Base-by-base conservation (phyloP, 257 asterid species). In the Parsonsia alboflavescens region DNA sequence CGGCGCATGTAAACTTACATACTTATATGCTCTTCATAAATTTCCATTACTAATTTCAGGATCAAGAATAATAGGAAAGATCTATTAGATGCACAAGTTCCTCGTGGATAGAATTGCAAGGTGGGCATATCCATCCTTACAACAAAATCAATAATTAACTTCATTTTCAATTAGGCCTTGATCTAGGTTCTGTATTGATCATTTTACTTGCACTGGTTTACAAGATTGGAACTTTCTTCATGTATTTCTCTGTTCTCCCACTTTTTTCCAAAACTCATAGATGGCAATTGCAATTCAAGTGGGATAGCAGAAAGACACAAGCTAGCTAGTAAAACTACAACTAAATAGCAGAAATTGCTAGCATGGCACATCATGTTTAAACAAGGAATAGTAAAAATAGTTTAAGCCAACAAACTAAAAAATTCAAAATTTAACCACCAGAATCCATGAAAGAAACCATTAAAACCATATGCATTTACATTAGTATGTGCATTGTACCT, bases 401-500 rank as follows among this genome's bases (percentile, higher is more conserved):
- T n/a, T n/a, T n/a, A n/a, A n/a, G n/a, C n/a, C n/a, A n/a, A 33
- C 39, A 33, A 33, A 33, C 39, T 33, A 33, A 33, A 33, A 33
- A 33, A 33, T 22, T 39, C 11, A 19, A 28, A 28, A 5, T 7
- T 73, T 61, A 15, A 19, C 6, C 45, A 58, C 17, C 57, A 56
- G 42, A 73, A 28, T 48, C 13, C 75, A 0, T 0, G n/a, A 44
- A 58, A 10, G 10, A 19, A 48, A 49, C 41, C 44, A 64, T 7
- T n/a, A 49, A 62, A 9, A 30, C 17, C 76, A 58, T 30, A 39
- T 9, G n/a, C 52, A 50, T 26, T 5, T 41, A 58, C 62, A 57
- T 0, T 0, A 62, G 48, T 6, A 58, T 39, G 21, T 45, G 64
- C 70, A 46, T 45, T 76, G 15, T 58, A 77, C 68, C 73, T 72